Conservation (phyloP, 768 basidiomycete genomes). For the Leucocoprinus leucothites region DNA sequence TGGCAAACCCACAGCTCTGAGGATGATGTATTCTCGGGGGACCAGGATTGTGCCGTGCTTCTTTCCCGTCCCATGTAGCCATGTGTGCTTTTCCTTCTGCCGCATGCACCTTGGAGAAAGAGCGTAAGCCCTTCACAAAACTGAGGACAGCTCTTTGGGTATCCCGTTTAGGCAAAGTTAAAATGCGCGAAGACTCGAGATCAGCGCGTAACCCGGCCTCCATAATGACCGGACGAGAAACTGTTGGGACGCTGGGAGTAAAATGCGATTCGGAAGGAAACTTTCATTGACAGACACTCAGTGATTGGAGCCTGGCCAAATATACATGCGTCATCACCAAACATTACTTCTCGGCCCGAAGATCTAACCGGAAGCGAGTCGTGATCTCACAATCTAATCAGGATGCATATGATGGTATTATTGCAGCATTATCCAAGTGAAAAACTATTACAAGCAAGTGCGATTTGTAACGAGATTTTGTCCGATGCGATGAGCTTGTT, state of each 20-base stretch:
- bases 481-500: conserved; percentile 11
- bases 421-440: background rate
- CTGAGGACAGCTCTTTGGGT: conserved; percentile 38
- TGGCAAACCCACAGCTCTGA: conserved; percentile 40
- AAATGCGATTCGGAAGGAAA: background rate
- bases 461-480: background rate
- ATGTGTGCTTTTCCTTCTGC: conserved; percentile 33
- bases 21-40: background rate
- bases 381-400: background rate
- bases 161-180: conserved; percentile 35
- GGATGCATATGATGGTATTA: background rate
- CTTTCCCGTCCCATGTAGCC: conserved; percentile 25
- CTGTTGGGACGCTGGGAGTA: background rate
- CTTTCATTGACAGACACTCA: background rate
- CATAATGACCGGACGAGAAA: conserved; percentile 1
- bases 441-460: background rate
- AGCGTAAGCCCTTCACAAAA: conserved; percentile 49
- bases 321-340: background rate
- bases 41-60: background rate
- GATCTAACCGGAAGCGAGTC: background rate
- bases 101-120: conserved; percentile 41
- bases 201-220: background rate
- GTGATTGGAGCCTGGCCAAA: background rate
- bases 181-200: conserved; percentile 17
- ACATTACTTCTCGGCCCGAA: background rate